Percentiles rank a stretch among this genome's conserved stretches.
phyloP scores from a whole-genome alignment of 352 stramenopile species.

The Pythium diclinum region DNA sequence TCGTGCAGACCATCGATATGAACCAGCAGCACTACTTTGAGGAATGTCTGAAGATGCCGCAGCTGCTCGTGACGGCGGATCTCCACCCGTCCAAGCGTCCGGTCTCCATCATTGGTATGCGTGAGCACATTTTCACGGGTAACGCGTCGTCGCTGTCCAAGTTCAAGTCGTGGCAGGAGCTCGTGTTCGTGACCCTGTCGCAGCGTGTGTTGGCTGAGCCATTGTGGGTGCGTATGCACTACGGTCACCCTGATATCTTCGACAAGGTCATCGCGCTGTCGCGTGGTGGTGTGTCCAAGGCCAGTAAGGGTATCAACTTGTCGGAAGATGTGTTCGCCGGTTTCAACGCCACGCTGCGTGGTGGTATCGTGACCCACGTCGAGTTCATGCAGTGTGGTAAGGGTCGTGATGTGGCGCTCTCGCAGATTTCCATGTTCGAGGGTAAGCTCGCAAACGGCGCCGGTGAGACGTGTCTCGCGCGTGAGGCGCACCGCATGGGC shows the following conservation, averaged over 20 bases:
- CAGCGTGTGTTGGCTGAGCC: slow-evolving; percentile 77
- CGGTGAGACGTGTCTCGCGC: slow-evolving; percentile 70
- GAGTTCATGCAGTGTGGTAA: slow-evolving; percentile 89
- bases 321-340: slow-evolving; percentile 85
- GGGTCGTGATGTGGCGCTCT: slow-evolving; percentile 78
- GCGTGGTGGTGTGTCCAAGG: slow-evolving; percentile 72
- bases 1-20: slow-evolving; percentile 87
- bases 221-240: slow-evolving; percentile 81
- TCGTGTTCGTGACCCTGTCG: slow-evolving; percentile 82
- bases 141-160: slow-evolving; percentile 80
- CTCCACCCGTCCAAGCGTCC: slow-evolving; percentile 64
- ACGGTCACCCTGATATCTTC: slow-evolving; percentile 82
- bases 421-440: slow-evolving; percentile 87
- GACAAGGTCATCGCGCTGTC: slow-evolving; percentile 60
- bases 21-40: slow-evolving; percentile 89
- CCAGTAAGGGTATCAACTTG: slow-evolving; percentile 82
- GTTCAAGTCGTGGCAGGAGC: slow-evolving; percentile 85
- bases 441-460: slow-evolving; percentile 82
- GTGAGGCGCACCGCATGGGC: slow-evolving; percentile 81
- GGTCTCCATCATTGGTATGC: slow-evolving; percentile 83
- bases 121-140: slow-evolving; percentile 87
- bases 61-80: slow-evolving; percentile 72
- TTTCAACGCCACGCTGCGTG: slow-evolving; percentile 77
- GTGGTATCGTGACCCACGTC: slow-evolving; percentile 74
- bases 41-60: slow-evolving; percentile 84